Evolutionary conservation across 2,329 filamentous ascomycete species (phyloP).

Genomic region (Aaosphaeria arxii): DNA sequence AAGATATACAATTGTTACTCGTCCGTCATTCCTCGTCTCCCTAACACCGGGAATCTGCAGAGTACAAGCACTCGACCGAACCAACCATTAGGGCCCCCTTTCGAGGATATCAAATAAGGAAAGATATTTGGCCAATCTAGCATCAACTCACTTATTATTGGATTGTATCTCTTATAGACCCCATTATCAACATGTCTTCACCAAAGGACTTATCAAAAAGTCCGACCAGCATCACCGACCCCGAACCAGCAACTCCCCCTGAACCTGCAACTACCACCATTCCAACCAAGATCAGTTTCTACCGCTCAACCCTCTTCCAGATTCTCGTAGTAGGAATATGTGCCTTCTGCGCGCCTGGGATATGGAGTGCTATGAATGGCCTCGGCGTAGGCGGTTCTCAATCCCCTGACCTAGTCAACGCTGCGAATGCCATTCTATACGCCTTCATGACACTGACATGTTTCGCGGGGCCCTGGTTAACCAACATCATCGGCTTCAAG

Average conservation of each 20-base stretch:
- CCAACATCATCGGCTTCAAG: slow-evolving; percentile 44
- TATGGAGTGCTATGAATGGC: slow-evolving; percentile 44
- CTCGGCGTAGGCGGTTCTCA: slow-evolving; percentile 44
- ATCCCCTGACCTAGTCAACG: slow-evolving; percentile 42
- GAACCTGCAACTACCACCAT: background rate
- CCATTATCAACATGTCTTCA: too few species aligned
- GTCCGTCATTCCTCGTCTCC: too few species aligned
- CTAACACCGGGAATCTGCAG: too few species aligned
- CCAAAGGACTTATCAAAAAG: too few species aligned
- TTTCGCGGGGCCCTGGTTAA: slow-evolving; percentile 39
- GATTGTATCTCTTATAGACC: too few species aligned
- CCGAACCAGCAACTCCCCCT: background rate
- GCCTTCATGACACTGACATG: slow-evolving; percentile 46
- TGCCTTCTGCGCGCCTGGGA: slow-evolving; percentile 11
- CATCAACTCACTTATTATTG: too few species aligned
- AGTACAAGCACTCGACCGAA: too few species aligned
- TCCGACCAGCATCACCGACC: too few species aligned
- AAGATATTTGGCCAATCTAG: too few species aligned
- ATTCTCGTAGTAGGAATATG: slow-evolving; percentile 12
- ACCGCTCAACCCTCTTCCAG: slow-evolving; percentile 12
- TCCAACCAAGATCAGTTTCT: slow-evolving; percentile 4
- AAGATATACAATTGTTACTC: too few species aligned
- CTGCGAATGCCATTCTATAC: slow-evolving; percentile 48
- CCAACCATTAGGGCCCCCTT: too few species aligned
- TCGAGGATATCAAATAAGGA: too few species aligned